A percentile compares a stretch with the other conserved stretches of the same genome.
phyloP scores from a whole-genome alignment of 1,139 yeast species.

The Nakaseomyces bracarensis region DNA sequence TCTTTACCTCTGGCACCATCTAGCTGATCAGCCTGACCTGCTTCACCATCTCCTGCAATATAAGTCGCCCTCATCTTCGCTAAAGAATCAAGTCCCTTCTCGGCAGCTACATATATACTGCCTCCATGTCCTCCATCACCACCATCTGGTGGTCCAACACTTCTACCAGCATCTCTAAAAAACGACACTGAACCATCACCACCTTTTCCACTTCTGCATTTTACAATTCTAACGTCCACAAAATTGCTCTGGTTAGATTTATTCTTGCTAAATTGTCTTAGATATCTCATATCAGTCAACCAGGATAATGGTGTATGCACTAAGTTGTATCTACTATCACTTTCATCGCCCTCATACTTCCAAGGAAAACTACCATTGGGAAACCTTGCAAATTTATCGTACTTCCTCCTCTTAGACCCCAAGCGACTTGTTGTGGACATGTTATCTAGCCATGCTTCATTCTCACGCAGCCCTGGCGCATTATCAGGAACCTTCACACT shows the following conservation, averaged over 20 bases:
- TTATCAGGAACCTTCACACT: conserved; percentile 29
- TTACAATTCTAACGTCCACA: conserved; percentile 59
- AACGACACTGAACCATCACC: conserved; percentile 87
- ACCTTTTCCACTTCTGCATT: conserved; percentile 72
- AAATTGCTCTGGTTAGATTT: conserved; percentile 36
- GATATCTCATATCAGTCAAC: conserved; percentile 30
- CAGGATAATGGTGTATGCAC: conserved; percentile 34
- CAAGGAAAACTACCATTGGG: conserved; percentile 1
- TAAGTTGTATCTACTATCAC: conserved; percentile 26
- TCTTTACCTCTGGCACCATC: conserved; percentile 82
- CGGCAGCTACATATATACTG: conserved; percentile 71
- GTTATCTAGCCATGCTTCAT: conserved; percentile 39
- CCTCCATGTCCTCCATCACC: conserved; percentile 98
- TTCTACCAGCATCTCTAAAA: conserved; percentile 72
- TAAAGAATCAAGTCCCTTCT: conserved; percentile 58
- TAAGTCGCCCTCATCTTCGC: conserved; percentile 62
- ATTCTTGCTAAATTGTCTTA: conserved; percentile 33
- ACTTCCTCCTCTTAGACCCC: background rate
- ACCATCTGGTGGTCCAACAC: conserved; percentile 94
- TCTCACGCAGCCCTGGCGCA: conserved; percentile 41
- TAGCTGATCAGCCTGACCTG: conserved; percentile 67
- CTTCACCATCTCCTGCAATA: conserved; percentile 60
- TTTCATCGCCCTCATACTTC: conserved; percentile 8
- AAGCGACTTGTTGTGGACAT: conserved; percentile 15
- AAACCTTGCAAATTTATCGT: conserved; percentile 1